Evolutionary conservation across 345 rosid genomes (phyloP), one percentile per base, ranked within the genome.

Genomic region (Moringa oleifera): DNA sequence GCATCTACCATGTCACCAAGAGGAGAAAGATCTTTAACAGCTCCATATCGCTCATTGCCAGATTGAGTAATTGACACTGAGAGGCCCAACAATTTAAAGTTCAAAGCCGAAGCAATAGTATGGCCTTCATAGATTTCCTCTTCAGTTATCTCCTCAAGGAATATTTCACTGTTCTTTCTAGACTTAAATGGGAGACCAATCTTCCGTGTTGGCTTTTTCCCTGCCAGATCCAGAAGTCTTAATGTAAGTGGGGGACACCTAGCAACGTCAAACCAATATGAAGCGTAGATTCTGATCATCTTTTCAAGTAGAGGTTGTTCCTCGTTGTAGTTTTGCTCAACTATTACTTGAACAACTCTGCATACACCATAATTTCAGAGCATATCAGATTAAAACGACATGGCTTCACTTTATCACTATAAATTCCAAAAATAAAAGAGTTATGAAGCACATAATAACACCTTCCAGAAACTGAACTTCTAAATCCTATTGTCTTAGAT

Each of bases 381-480:
- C 22, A 69, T 33, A 61, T 78, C 55, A 83, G 74, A 68, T 64
- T 25, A 59, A 57, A 58, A 47, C 18, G 20, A 19, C 25, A 28
- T 65, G 68, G 58, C 24, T 56, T 41, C 17, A 57, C 37, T 58
- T 16, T 20, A 53, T 55, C 20, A 53, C 37, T 28, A 22, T 65
- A 65, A 65, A 46, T 21, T 41, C 19, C 19, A 36, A 18, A 74
- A 58, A 6, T 51, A 45, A 55, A 68, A 63, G 31, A 20, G 52
- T 10, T 58, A 25, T 53, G 58, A 51, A 54, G 70, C 53, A 71
- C 20, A 53, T 58, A 65, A 68, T 31, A 51, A 64, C 61, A 94
- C 99, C 99, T 90, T 86, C 89, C 95, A 72, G 91, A 81, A 73
- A 81, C 78, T 57, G 88, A 83, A 85, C 99, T 90, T 77, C 85